A percentile compares a stretch with the other conserved stretches of the same genome.
These are phyloP conservation scores for Reutealis trisperma DNA, from an alignment of 345 rosid genomes.

Conservation along the genomic window DNA sequence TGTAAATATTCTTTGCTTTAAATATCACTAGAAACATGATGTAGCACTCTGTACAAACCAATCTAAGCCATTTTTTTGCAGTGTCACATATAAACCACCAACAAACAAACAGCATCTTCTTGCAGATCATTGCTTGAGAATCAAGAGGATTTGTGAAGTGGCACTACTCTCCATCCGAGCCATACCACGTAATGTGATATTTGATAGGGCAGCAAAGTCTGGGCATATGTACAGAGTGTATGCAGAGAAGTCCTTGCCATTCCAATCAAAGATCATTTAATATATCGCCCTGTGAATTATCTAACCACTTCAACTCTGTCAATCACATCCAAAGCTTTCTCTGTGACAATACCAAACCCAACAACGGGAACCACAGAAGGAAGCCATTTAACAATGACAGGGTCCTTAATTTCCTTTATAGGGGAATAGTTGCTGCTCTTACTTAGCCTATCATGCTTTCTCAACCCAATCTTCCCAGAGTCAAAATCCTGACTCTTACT, in stretches of 20 bases:
- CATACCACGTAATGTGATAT: neutral
- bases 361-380: constrained; percentile 48
- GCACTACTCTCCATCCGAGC: neutral
- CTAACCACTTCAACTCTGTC: constrained; percentile 49
- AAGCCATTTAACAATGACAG: constrained; percentile 35
- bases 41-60: neutral
- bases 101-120: neutral
- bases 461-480: constrained; percentile 35
- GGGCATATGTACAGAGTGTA: too few relatives aligned
- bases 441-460: constrained; percentile 49
- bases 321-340: constrained; percentile 58
- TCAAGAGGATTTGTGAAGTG: neutral
- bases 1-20: too few relatives aligned
- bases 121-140: neutral
- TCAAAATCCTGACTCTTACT: constrained; percentile 56
- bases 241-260: neutral
- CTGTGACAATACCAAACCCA: constrained; percentile 50
- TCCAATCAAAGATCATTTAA: neutral
- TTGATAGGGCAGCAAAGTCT: neutral
- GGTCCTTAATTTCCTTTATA: constrained; percentile 44
- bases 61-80: neutral
- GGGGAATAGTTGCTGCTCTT: constrained; percentile 47
- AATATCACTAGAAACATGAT: too few relatives aligned
- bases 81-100: neutral
- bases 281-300: neutral